phyloP scores from a whole-genome alignment of 306 rosid genomes.

The Hylodesmum podocarpum region DNA sequence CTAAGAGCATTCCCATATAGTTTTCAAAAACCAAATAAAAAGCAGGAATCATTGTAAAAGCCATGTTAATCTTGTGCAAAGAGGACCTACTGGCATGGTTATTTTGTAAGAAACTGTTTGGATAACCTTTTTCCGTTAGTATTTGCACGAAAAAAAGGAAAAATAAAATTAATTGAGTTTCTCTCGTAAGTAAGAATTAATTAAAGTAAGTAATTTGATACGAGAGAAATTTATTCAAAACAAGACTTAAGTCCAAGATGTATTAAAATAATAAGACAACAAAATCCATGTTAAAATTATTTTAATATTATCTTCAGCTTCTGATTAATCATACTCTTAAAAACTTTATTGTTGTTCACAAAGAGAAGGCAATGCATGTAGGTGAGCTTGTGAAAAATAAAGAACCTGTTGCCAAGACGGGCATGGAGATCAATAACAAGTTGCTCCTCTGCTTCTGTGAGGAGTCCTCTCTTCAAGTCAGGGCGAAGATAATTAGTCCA shows the following conservation, averaged over 20 bases:
- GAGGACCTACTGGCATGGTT: no score
- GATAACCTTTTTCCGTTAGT: no score
- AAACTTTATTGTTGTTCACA: background rate
- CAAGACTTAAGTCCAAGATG: background rate
- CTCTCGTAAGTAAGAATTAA: no score
- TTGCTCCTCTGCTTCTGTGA: slow-evolving; percentile 72
- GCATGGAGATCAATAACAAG: slow-evolving; percentile 91
- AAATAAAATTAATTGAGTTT: no score
- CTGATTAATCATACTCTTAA: background rate
- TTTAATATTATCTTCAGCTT: background rate
- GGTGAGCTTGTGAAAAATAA: background rate
- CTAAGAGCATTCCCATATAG: background rate
- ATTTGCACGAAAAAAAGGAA: no score
- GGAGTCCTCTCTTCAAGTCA: slow-evolving; percentile 85
- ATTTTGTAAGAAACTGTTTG: no score
- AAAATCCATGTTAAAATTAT: background rate
- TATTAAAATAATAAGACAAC: background rate
- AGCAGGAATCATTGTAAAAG: background rate
- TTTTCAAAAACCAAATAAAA: background rate
- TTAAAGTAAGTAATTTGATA: no score
- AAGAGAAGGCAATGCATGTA: slow-evolving; percentile 25
- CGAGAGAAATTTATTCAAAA: no score
- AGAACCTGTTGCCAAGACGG: slow-evolving; percentile 87
- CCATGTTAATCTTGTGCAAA: background rate
- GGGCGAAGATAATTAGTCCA: slow-evolving; percentile 98